Percentiles rank a stretch among this genome's conserved stretches.
Evolutionary conservation across 371 early-diverging fungal genomes (phyloP).

Genomic region (Chytridium lagenaria): DNA sequence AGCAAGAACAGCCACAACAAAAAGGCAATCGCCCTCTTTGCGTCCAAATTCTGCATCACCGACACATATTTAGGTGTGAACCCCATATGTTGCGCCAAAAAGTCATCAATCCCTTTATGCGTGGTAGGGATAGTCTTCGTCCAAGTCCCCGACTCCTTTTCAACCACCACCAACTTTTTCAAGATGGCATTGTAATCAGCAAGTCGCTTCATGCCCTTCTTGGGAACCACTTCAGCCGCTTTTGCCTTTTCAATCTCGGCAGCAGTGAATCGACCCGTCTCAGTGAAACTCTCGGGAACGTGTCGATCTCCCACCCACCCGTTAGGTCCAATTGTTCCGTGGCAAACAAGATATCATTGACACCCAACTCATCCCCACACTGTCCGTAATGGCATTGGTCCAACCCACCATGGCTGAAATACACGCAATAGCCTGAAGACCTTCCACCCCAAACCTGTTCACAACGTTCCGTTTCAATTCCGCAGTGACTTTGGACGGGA

Average conservation of each 20-base stretch:
- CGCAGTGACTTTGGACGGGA: conserved; percentile 15
- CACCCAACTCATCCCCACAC: conserved; percentile 8
- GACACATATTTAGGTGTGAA: conserved; percentile 27
- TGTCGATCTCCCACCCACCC: conserved; percentile 16
- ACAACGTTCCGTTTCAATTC: conserved; percentile 8
- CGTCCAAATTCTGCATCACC: not conserved
- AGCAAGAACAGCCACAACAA: not conserved
- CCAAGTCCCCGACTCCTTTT: not conserved
- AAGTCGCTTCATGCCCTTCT: not conserved
- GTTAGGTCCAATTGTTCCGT: not conserved
- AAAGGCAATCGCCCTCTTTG: conserved; percentile 1
- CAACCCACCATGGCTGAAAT: conserved; percentile 8
- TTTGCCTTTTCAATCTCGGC: not conserved
- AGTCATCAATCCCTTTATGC: not conserved
- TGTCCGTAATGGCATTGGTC: conserved; percentile 18
- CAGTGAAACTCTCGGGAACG: not conserved
- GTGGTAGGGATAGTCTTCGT: not conserved
- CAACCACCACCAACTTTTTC: not conserved
- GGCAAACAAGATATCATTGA: conserved; percentile 21
- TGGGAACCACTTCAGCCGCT: not conserved
- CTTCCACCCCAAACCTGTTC: conserved; percentile 3
- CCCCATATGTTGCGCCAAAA: not conserved
- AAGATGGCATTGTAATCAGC: not conserved
- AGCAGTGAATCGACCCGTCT: not conserved
- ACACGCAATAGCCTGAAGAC: conserved; percentile 4